Evolutionary conservation across 495 filamentous ascomycete genomes (phyloP).

Genomic region (Talaromyces nanjingensis): DNA sequence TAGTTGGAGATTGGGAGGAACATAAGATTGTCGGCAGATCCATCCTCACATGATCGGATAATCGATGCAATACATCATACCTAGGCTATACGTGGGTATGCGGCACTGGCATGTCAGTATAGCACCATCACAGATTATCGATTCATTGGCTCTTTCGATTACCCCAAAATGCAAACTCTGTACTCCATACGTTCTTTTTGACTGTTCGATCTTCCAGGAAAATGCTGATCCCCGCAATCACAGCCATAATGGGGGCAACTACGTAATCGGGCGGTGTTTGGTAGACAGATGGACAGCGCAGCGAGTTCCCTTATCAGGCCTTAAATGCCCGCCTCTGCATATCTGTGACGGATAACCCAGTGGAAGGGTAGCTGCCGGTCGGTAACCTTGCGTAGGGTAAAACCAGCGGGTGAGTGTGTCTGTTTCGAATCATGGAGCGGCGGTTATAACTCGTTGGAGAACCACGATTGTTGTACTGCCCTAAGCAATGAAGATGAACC

Average conservation of each 20-base stretch:
- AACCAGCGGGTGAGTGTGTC: constrained; percentile 10
- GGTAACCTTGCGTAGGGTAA: constrained; percentile 7
- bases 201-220: neutral
- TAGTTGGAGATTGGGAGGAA: neutral
- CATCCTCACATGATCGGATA: constrained; percentile 7
- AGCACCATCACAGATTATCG: neutral
- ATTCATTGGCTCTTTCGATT: neutral
- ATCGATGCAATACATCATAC: constrained; percentile 1
- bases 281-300: neutral
- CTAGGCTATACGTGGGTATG: neutral
- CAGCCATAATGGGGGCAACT: neutral
- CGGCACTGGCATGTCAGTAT: neutral
- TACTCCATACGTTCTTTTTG: neutral
- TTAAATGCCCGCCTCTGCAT: neutral
- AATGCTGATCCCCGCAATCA: neutral
- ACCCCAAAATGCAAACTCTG: neutral
- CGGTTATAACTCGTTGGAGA: constrained; percentile 8
- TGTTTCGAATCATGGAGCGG: constrained; percentile 10
- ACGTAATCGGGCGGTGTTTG: neutral
- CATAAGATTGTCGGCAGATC: neutral
- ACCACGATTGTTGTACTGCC: constrained; percentile 10
- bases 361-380: constrained; percentile 7
- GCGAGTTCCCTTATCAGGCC: neutral
- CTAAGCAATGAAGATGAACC: constrained; percentile 10
- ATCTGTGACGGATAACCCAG: constrained; percentile 11